Base-by-base conservation (phyloP, 352 stramenopile species). In the Globisporangium canariense region DNA sequence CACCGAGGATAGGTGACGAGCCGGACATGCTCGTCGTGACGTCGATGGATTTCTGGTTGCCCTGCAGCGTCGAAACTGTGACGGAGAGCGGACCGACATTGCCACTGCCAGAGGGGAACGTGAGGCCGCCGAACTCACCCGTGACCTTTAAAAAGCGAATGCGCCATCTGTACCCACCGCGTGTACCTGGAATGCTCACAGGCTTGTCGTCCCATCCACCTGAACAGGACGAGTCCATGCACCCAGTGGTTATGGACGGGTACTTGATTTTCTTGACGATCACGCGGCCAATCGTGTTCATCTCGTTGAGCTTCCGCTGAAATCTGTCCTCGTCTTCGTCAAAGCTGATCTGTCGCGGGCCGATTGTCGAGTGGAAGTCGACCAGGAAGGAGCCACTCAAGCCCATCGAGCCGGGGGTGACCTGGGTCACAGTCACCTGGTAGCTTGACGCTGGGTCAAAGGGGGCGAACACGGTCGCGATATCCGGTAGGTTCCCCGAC, bases 301-400 rank as follows among this genome's bases (percentile, higher is more conserved):
- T 97, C 76, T 98, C 96, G 61, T 98, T 90, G 18, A 99, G 81
- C 61, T 98, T 98, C 10, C 78, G 79, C 66, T 91, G 71, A 53
- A 99, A 79, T 6, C 91, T 73, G 13, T 89, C 68, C 0, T 88
- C 76, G 18, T 76, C 78, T 73, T 98, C 96, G 62, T 98, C 79
- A 64, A 98, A 99, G 0, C 57, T 65, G 50, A 98, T 81, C 46
- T 82, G 60, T 14, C 90, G 78, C 32, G 80, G 71, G 1, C 90
- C 90, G 56, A 80, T 72, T 9, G 90, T 88, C 47, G 86, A 91
- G 18, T 87, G 78, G 66, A 97, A 98, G 58, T 98, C 88, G 16
- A 99, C 61, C 20, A 82, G 62, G 54, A 99, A 98, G 4, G 78
- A 94, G 0, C 96, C 96, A 54, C 75, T 88, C 3, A 99, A 68